phyloP scores from a whole-genome alignment of 495 filamentous ascomycete genomes.

The Xylaria bambusicola region DNA sequence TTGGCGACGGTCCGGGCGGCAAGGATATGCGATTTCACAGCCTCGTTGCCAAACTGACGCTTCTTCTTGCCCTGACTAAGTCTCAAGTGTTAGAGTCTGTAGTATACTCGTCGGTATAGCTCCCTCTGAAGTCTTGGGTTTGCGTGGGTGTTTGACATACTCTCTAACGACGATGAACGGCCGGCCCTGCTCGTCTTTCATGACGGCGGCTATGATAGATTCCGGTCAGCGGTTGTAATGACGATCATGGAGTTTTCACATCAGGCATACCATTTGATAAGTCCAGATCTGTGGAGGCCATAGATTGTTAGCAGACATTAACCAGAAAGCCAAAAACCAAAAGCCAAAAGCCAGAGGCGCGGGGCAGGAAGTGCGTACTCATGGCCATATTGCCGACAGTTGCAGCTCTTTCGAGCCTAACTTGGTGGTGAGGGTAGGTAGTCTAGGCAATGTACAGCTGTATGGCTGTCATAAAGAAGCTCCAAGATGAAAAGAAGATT shows the following conservation, averaged over 20 bases:
- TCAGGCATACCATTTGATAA: conserved; percentile 49
- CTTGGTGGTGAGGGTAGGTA: neutral
- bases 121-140: neutral
- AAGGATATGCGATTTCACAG: conserved; percentile 96
- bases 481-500: neutral
- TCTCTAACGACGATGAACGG: conserved; percentile 99
- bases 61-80: conserved; percentile 95
- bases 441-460: neutral
- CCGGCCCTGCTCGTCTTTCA: conserved; percentile 89
- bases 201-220: conserved; percentile 48
- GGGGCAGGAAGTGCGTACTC: conserved; percentile 37
- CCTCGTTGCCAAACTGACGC: conserved; percentile 92
- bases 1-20: conserved; percentile 93
- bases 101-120: conserved; percentile 3
- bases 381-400: conserved; percentile 48
- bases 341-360: conserved; percentile 13
- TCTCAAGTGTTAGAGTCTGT: conserved; percentile 13
- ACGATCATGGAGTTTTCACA: neutral
- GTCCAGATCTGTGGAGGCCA: conserved; percentile 44
- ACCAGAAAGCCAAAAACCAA: too few species aligned
- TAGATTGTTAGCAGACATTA: conserved; percentile 31
- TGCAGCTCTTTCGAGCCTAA: conserved; percentile 32
- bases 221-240: conserved; percentile 20
- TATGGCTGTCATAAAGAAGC: neutral
- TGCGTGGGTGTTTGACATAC: conserved; percentile 55